Base-by-base conservation (phyloP, 2,329 filamentous ascomycete species). In the Akanthomyces lecanii region DNA sequence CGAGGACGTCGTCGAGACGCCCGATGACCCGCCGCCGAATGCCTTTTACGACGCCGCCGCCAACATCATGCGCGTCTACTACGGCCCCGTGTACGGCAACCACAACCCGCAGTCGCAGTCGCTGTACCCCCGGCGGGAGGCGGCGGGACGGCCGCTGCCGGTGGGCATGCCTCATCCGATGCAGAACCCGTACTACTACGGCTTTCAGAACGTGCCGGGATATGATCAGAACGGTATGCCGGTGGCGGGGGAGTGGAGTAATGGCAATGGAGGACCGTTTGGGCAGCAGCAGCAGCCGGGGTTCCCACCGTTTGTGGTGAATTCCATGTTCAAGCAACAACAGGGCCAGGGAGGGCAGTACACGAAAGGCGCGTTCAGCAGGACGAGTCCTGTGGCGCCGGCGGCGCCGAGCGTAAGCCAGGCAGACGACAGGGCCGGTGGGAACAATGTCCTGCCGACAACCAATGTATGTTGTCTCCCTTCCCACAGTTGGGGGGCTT, bases 1-100 rank as follows among this genome's bases (percentile, higher is more conserved):
- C 1, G 84, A 87, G 68, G 81, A 85, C 65, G 77, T 83, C 2
- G 72, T 86, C 23, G 83, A 86, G 66, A 74, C 72, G 1, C 74
- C 75, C 4, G 73, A 79, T 50, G 84, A 86, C 65, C 84, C 84
- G 10, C 76, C 77, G 2, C 85, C 84, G 14, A 88, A 87, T 67
- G 82, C 85, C 48, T 87, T 83, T 68, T 82, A 81, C 67, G 84
- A 87, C 67, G 69, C 75, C n/a, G 75, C 77, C 52, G 77, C 79
- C 65, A 80, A 82, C 38, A 71, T 84, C 23, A 75, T 85, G 56
- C 81, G 83, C 16, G 79, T 86, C 30, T 87, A 87, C 65, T 81
- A 87, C 65, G 84, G 84, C 0, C 79, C 80, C 3, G 74, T 76
- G 0, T 87, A 84, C 68, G 83, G 83, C 5, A 83, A 83, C 65